Percentiles rank a stretch among this genome's conserved stretches.
These are phyloP conservation scores for Lunasporangiospora selenospora DNA, from an alignment of 192 early-diverging fungal genomes.

Conservation along the genomic window DNA sequence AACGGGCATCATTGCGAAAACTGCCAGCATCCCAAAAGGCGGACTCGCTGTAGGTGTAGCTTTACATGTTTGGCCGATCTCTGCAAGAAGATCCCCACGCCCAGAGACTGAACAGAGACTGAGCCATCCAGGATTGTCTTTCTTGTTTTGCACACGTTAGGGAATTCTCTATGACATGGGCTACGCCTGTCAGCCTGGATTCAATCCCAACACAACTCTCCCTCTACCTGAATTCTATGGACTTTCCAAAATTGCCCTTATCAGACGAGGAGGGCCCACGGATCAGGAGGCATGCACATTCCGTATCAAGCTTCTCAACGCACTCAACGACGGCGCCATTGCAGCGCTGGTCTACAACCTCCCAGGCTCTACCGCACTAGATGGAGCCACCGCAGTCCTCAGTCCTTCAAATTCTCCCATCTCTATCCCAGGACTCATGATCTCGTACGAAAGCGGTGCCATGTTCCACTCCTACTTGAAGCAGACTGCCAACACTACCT, in stretches of 20 bases:
- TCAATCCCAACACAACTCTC: constrained; percentile 23
- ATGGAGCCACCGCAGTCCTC: constrained; percentile 19
- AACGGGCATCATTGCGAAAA: constrained; percentile 11
- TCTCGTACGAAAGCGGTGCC: constrained; percentile 12
- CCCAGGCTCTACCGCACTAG: constrained; percentile 1
- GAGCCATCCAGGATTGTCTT: no score
- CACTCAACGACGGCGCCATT: constrained; percentile 10
- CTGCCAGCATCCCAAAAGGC: constrained; percentile 16
- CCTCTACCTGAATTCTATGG: constrained; percentile 28
- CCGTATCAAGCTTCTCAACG: constrained; percentile 18
- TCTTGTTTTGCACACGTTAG: no score
- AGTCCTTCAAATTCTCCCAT: neutral
- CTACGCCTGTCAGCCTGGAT: constrained; percentile 14
- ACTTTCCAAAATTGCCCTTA: constrained; percentile 32
- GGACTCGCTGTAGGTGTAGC: constrained; percentile 25
- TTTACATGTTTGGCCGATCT: no score
- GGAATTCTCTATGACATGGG: constrained; percentile 42
- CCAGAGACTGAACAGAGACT: no score
- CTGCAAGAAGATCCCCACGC: no score
- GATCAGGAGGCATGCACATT: constrained; percentile 12
- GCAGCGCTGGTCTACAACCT: constrained; percentile 26
- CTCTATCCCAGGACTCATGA: constrained; percentile 13
- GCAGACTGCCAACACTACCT: neutral
- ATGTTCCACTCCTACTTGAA: constrained; percentile 4
- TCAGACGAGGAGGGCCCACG: constrained; percentile 23